Conservation (phyloP, 208 protist species). For the Kentomonas sorsogonicus region DNA sequence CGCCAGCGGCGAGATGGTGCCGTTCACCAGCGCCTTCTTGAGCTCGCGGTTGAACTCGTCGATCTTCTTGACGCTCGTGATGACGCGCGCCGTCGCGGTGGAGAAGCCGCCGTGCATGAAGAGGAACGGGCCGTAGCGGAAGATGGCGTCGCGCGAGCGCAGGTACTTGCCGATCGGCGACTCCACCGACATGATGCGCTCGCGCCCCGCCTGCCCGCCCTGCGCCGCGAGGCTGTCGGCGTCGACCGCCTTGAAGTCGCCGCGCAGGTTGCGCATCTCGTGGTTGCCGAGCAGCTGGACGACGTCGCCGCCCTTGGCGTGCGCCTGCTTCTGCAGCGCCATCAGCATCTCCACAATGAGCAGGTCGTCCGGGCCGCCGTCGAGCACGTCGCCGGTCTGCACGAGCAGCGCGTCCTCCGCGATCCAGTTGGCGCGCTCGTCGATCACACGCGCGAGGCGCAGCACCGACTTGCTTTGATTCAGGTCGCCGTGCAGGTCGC, state of each 20-base stretch:
- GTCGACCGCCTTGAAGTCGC: constrained; percentile 76
- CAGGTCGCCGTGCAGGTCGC: constrained; percentile 86
- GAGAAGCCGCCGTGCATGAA: constrained; percentile 92
- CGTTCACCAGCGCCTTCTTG: constrained; percentile 51
- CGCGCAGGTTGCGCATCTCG: constrained; percentile 86
- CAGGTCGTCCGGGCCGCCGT: constrained; percentile 82
- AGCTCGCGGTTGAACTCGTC: constrained; percentile 77
- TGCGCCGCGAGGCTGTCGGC: constrained; percentile 30
- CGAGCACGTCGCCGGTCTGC: constrained; percentile 90
- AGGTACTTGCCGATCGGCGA: constrained; percentile 68
- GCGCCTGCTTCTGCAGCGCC: constrained; percentile 63
- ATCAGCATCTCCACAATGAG: constrained; percentile 77
- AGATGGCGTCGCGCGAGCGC: constrained; percentile 70
- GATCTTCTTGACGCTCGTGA: constrained; percentile 66
- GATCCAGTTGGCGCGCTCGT: constrained; percentile 71
- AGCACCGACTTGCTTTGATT: constrained; percentile 70
- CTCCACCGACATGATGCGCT: constrained; percentile 58
- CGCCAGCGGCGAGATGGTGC: constrained; percentile 57
- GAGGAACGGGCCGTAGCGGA: constrained; percentile 73
- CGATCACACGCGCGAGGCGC: constrained; percentile 58
- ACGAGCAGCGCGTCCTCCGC: constrained; percentile 73
- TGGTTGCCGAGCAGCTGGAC: constrained; percentile 89
- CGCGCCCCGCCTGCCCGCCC: constrained; percentile 57
- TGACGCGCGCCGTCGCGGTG: constrained; percentile 55
- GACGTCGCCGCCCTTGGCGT: constrained; percentile 64